phyloP scores from a whole-genome alignment of 257 asterid species.

The Capsicum baccatum region DNA sequence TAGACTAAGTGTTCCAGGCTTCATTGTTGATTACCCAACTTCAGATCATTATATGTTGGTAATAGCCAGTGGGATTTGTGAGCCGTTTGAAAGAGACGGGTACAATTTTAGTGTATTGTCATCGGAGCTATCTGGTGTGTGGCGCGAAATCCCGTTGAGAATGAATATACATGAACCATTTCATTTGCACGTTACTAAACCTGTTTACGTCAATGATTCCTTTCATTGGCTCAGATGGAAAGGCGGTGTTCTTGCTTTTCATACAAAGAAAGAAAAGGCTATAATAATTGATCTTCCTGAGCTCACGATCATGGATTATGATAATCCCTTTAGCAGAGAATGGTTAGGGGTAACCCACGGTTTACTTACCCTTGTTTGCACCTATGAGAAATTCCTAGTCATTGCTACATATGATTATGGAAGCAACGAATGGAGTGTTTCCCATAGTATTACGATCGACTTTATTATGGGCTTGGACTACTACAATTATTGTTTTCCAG shows the following conservation, averaged over 20 bases:
- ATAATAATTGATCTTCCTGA: not conserved
- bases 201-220: not conserved
- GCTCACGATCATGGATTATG: too few relatives aligned
- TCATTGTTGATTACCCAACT: not conserved
- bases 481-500: too few relatives aligned
- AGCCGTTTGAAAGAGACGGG: too few relatives aligned
- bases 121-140: not conserved
- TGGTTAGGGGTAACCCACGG: constrained; percentile 9
- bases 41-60: not conserved
- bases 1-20: not conserved
- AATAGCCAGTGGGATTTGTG: not conserved
- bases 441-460: not conserved
- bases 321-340: too few relatives aligned
- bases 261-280: too few relatives aligned
- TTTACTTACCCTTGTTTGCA: not conserved
- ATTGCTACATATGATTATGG: not conserved
- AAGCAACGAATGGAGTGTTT: not conserved
- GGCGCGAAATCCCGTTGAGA: not conserved
- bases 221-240: not conserved
- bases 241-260: not conserved
- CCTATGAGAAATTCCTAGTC: not conserved
- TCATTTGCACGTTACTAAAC: too few relatives aligned
- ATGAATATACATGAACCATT: too few relatives aligned
- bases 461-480: too few relatives aligned
- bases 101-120: not conserved